These are phyloP conservation scores for Drosera capensis DNA, from an alignment of 148 eudicot genomes.

Conservation along the genomic window DNA sequence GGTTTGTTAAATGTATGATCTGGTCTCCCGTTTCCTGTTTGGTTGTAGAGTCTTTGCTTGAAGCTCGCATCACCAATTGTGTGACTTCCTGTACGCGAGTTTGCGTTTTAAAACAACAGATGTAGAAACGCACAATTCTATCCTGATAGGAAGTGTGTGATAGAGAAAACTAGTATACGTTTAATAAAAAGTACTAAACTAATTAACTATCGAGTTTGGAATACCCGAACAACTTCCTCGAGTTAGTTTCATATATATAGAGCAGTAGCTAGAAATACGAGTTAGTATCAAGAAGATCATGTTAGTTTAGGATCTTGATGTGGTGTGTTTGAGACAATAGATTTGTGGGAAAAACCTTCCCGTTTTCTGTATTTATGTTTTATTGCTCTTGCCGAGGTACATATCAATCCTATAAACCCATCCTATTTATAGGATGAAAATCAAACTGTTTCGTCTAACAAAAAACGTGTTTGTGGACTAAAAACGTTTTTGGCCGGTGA, in stretches of 20 bases:
- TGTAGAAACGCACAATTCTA: too few species aligned
- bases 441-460: too few species aligned
- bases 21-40: conserved; percentile 41
- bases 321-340: conserved; percentile 76
- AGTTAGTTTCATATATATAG: too few species aligned
- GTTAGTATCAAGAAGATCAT: conserved; percentile 83
- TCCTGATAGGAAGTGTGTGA: too few species aligned
- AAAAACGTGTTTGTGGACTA: too few species aligned
- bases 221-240: not conserved
- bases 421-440: too few species aligned
- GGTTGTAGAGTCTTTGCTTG: conserved; percentile 88
- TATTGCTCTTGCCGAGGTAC: too few species aligned
- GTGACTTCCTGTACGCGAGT: conserved; percentile 47
- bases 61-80: conserved; percentile 68
- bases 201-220: not conserved
- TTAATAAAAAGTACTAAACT: too few species aligned
- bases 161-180: too few species aligned
- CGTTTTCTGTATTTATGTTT: too few species aligned
- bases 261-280: conserved; percentile 20
- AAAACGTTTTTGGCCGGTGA: too few species aligned
- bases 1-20: conserved; percentile 36
- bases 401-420: not conserved
- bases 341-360: conserved; percentile 85
- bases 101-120: too few species aligned
- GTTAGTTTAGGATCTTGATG: conserved; percentile 55